Evolutionary conservation across 2,329 filamentous ascomycete species (phyloP), one percentile per base, ranked within the genome.

Genomic region (Botrytis fabae): DNA sequence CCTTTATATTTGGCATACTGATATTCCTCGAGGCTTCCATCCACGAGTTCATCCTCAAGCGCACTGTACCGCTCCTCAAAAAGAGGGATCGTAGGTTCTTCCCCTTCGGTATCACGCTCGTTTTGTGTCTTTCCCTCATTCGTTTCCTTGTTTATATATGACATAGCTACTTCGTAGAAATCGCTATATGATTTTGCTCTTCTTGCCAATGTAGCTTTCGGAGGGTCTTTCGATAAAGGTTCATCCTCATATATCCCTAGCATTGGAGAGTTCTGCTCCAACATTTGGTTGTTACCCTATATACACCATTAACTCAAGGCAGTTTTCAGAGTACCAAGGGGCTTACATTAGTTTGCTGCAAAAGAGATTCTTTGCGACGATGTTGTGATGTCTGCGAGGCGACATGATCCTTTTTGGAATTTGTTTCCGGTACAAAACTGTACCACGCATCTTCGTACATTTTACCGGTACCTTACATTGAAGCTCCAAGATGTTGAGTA

Each of bases 401-500:
- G 48, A 42, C 83, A 61, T 84, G 78, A n/a, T 83, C 83, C 74
- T 84, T 84, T 78, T 85, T 87, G 76, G 86, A 83, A 73, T 86
- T 83, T 71, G 88, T 83, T 72, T 91, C 89, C 40, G 92, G 88
- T 76, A 93, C 89, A 80, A 93, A 91, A 81, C 88, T 93, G 83
- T 95, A 94, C 92, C 93, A 95, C 44, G 92, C 90, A 82, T 95
- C 93, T 82, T 95, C 93, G 82, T 93, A 93, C 92, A 94, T 94
- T 77, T 77, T 84, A 66, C 42, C 51, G 54, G 59, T 65, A 42
- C 62, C 63, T 69, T 59, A 59, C 57, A 71, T 44, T 20, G n/a
- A 72, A 38, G 20, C 66, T 48, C 18, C 18, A 54, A 35, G 38
- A 44, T 25, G 28, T 32, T 32, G 5, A 44, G 32, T 62, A 69